Conservation (phyloP, 1,284 basidiomycete species). For the Microbotryum violaceum region DNA sequence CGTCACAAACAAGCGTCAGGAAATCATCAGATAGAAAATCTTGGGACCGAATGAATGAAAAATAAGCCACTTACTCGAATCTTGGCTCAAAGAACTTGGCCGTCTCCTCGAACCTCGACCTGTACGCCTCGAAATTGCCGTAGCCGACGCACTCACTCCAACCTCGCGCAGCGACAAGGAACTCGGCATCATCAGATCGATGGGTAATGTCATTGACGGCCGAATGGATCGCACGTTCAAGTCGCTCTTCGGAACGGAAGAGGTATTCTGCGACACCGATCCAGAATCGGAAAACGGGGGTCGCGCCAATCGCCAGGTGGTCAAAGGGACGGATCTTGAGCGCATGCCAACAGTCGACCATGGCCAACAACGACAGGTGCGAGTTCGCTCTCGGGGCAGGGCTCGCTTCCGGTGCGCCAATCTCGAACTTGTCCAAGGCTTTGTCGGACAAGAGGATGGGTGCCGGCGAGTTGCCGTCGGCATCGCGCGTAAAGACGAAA, state of each 20-base stretch:
- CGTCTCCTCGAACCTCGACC: slow-evolving; percentile 71
- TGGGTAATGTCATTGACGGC: slow-evolving; percentile 74
- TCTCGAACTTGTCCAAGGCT: slow-evolving; percentile 79
- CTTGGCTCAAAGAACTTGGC: slow-evolving; percentile 74
- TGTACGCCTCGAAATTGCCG: slow-evolving; percentile 84
- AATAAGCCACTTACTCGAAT: slow-evolving; percentile 57
- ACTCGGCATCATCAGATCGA: slow-evolving; percentile 83
- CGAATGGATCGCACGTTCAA: slow-evolving; percentile 65
- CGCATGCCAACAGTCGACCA: slow-evolving; percentile 96
- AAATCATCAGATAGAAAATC: background rate
- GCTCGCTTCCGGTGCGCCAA: slow-evolving; percentile 49
- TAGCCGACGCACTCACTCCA: slow-evolving; percentile 94
- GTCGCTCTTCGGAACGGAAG: slow-evolving; percentile 60
- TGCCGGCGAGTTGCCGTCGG: slow-evolving; percentile 38
- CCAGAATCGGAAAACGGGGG: slow-evolving; percentile 93
- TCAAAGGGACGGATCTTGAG: slow-evolving; percentile 82
- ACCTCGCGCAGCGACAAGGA: slow-evolving; percentile 86
- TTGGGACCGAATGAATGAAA: background rate
- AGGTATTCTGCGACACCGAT: slow-evolving; percentile 95
- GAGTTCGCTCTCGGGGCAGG: slow-evolving; percentile 57
- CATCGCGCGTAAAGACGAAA: slow-evolving; percentile 57
- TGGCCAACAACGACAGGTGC: slow-evolving; percentile 89
- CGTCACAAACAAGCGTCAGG: too few species aligned
- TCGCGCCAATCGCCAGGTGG: slow-evolving; percentile 88
- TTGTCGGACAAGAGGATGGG: slow-evolving; percentile 82